Evolutionary conservation across 139 green algal species (phyloP).

Genomic region (Chlamydomonas sp.): DNA sequence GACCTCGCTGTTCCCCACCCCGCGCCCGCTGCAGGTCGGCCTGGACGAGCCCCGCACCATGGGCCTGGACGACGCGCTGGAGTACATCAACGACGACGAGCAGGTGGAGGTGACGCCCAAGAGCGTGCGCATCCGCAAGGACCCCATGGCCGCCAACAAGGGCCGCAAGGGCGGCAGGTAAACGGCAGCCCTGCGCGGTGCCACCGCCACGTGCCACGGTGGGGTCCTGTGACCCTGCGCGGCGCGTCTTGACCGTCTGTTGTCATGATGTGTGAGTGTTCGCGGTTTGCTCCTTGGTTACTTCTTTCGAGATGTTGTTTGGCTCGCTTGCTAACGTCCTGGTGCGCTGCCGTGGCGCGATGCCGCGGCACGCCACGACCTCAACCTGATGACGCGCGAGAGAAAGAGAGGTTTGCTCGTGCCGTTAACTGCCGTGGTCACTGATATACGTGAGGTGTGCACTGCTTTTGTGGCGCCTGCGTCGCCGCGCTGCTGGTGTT

Average conservation of each 20-base stretch:
- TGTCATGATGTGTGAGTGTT: too few relatives aligned
- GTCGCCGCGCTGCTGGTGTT: too few relatives aligned
- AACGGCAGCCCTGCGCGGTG: background rate
- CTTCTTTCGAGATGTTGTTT: too few relatives aligned
- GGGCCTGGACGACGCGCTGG: constrained; percentile 93
- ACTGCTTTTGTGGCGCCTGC: too few relatives aligned
- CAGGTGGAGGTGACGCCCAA: constrained; percentile 94
- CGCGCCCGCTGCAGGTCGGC: constrained; percentile 22
- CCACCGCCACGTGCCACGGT: background rate
- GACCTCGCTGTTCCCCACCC: background rate
- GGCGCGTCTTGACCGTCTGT: too few relatives aligned
- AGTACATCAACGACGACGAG: constrained; percentile 98
- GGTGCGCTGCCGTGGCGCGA: background rate
- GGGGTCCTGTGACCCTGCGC: background rate
- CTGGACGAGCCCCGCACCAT: constrained; percentile 83
- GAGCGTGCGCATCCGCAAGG: constrained; percentile 92
- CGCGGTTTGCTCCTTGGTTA: too few relatives aligned
- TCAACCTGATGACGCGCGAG: too few relatives aligned
- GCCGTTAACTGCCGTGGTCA: too few relatives aligned
- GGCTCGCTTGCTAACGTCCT: too few relatives aligned
- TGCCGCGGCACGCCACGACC: too few relatives aligned
- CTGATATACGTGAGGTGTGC: too few relatives aligned
- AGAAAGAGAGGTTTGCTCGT: too few relatives aligned
- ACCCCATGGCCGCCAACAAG: constrained; percentile 53
- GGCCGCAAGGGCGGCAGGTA: constrained; percentile 29